Conservation (phyloP, 352 stramenopile species). For the Globisporangium cylindrosporum region DNA sequence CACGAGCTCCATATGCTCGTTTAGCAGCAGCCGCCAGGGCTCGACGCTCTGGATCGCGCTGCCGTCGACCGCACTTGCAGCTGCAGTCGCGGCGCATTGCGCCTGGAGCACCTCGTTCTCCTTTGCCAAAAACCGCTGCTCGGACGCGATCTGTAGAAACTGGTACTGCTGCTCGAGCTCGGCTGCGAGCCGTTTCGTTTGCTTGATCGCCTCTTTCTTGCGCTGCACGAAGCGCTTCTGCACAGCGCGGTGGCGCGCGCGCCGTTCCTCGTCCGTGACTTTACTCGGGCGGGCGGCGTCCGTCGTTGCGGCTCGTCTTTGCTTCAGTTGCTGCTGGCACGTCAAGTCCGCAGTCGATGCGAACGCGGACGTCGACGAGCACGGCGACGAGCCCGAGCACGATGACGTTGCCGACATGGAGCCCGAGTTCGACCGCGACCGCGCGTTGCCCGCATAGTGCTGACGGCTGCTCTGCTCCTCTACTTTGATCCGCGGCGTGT, state of each 20-base stretch:
- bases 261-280: conserved; percentile 36
- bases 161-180: conserved; percentile 39
- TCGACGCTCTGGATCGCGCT: neutral
- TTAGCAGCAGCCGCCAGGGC: neutral
- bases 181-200: conserved; percentile 30
- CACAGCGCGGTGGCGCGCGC: conserved; percentile 44
- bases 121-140: conserved; percentile 28
- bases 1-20: conserved; percentile 42
- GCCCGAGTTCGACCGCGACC: neutral
- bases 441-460: neutral
- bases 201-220: conserved; percentile 45
- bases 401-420: conserved; percentile 7
- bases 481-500: neutral
- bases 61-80: neutral
- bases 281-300: neutral
- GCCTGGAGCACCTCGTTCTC: conserved; percentile 35
- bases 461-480: neutral
- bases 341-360: neutral
- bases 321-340: neutral
- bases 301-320: neutral
- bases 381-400: conserved; percentile 1
- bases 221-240: conserved; percentile 55
- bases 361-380: neutral
- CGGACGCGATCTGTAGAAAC: conserved; percentile 32
- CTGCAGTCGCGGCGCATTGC: conserved; percentile 6